These are phyloP conservation scores for Chrysanthemum lavandulifolium DNA, from an alignment of 129 eudicot genomes.

Conservation along the genomic window DNA sequence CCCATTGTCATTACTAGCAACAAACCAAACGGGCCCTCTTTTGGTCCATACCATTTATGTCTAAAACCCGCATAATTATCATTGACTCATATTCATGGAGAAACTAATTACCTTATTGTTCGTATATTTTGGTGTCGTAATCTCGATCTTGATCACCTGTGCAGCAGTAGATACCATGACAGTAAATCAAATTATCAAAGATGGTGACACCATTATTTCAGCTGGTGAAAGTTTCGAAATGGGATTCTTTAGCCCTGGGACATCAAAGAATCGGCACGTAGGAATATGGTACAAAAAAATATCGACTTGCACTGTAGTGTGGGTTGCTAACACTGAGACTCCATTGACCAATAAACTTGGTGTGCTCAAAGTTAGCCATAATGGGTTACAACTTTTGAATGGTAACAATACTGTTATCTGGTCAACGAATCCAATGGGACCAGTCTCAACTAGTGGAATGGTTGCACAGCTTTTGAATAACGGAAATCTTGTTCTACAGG, in stretches of 20 bases:
- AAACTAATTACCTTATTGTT: neutral
- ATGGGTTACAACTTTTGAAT: slow-evolving; percentile 2
- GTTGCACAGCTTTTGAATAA: too few relatives aligned
- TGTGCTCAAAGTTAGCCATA: slow-evolving; percentile 8
- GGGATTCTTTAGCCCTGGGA: slow-evolving; percentile 32
- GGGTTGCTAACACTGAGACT: slow-evolving; percentile 28
- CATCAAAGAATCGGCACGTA: slow-evolving; percentile 28
- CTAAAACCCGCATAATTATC: neutral
- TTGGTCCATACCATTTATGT: too few relatives aligned
- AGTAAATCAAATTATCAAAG: slow-evolving; percentile 4
- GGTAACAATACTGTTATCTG: slow-evolving; percentile 4
- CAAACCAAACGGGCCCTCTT: too few relatives aligned
- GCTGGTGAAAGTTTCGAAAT: slow-evolving; percentile 14
- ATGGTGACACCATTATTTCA: slow-evolving; percentile 22
- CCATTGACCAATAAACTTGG: slow-evolving; percentile 7
- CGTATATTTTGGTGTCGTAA: neutral
- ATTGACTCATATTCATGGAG: neutral
- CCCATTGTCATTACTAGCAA: too few relatives aligned
- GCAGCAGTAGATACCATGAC: slow-evolving; percentile 22
- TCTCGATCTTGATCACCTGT: neutral
- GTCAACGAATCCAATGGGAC: neutral
- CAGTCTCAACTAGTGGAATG: neutral
- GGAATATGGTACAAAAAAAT: slow-evolving; percentile 48
- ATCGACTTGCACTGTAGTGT: slow-evolving; percentile 27
- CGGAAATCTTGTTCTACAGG: neutral